Evolutionary conservation across 768 basidiomycete genomes (phyloP).

Genomic region (Mycena crocata): DNA sequence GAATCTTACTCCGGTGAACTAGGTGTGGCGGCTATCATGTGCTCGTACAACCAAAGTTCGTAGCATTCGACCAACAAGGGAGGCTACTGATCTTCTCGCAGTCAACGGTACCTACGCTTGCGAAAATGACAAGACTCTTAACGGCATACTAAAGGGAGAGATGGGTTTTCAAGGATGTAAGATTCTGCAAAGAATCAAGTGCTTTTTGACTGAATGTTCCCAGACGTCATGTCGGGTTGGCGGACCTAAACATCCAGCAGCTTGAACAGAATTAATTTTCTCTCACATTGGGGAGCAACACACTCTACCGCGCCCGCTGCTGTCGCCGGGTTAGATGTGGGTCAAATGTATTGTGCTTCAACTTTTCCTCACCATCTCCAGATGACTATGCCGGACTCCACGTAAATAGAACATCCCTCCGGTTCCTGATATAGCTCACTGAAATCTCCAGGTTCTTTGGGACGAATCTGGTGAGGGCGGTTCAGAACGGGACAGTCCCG

Average conservation of each 20-base stretch:
- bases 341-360: constrained; percentile 24
- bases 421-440: constrained; percentile 37
- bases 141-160: constrained; percentile 71
- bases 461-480: constrained; percentile 47
- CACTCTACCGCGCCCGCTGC: constrained; percentile 62
- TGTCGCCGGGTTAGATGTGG: constrained; percentile 70
- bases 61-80: not conserved
- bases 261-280: not conserved
- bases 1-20: too few species aligned
- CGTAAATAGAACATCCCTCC: constrained; percentile 69
- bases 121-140: constrained; percentile 69
- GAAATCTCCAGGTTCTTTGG: constrained; percentile 12
- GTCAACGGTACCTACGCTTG: constrained; percentile 72
- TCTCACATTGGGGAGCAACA: constrained; percentile 72
- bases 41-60: constrained; percentile 25
- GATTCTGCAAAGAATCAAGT: constrained; percentile 31
- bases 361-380: constrained; percentile 34
- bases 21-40: constrained; percentile 25
- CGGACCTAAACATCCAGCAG: not conserved
- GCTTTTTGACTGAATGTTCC: too few species aligned
- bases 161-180: constrained; percentile 74
- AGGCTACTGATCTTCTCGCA: constrained; percentile 8
- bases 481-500: constrained; percentile 70
- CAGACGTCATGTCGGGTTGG: constrained; percentile 61
- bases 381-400: constrained; percentile 80